These are phyloP conservation scores for Aspergillus sojae DNA, from an alignment of 2,329 filamentous ascomycete species.

Conservation along the genomic window DNA sequence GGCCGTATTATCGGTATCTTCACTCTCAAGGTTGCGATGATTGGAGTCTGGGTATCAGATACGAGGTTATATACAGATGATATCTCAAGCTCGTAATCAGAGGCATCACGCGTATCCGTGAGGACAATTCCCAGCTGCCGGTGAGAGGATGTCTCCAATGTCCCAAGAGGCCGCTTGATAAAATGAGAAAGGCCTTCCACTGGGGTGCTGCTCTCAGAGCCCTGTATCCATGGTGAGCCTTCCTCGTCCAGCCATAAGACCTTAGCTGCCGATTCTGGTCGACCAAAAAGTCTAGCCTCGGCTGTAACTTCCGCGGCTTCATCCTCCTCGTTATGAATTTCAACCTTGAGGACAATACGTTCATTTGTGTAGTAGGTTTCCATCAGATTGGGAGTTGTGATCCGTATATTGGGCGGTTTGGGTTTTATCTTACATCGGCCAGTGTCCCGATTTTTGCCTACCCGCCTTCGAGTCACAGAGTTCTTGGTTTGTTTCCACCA, in stretches of 20 bases:
- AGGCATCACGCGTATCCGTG: constrained; percentile 55
- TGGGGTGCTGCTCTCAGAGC: constrained; percentile 29
- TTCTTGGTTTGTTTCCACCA: constrained; percentile 48
- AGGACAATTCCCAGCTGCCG: constrained; percentile 46
- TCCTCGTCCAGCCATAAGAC: constrained; percentile 51
- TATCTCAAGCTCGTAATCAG: constrained; percentile 70
- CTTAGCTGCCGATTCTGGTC: constrained; percentile 48
- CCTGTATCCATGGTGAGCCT: constrained; percentile 18
- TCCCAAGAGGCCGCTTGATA: constrained; percentile 37
- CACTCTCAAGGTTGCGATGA: constrained; percentile 71
- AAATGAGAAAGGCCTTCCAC: constrained; percentile 33
- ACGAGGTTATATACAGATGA: constrained; percentile 76
- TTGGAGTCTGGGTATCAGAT: constrained; percentile 77
- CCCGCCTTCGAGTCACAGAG: constrained; percentile 37
- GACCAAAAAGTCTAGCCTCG: constrained; percentile 68
- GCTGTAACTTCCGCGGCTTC: constrained; percentile 73
- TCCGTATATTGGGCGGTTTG: constrained; percentile 87
- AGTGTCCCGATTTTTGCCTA: constrained; percentile 51
- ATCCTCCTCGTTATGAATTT: constrained; percentile 80
- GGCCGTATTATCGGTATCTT: constrained; percentile 76
- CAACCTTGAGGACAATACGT: constrained; percentile 66
- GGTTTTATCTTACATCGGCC: constrained; percentile 73
- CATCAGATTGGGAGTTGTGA: constrained; percentile 64
- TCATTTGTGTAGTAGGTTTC: constrained; percentile 87
- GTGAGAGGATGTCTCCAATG: constrained; percentile 35